Base-by-base conservation (phyloP, 1,139 yeast species). In the Trichomonascaceae sp. region DNA sequence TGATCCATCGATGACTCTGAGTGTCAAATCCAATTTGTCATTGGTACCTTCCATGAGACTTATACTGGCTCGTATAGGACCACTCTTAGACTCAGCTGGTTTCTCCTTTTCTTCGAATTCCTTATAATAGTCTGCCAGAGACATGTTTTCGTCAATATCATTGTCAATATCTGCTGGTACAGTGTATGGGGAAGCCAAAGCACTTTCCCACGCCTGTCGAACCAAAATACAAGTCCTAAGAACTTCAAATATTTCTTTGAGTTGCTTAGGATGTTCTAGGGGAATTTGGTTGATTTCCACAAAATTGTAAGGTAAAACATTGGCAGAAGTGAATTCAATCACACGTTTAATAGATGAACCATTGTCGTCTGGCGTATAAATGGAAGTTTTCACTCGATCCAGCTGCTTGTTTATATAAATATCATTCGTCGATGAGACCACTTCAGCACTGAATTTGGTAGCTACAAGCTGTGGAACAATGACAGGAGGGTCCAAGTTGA, bases 401-500 rank as follows among this genome's bases (percentile, higher is more conserved):
- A 39, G 17, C 32, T 50, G 52, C 18, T 27, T 12, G 39, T 50
- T 50, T 18, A 50, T 27, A n/a, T 19, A 36, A 20, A 24, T 50
- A 6, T 44, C 50, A 3, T 39, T 15, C 8, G 44, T n/a, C 36
- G 18, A n/a, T 3, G 43, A n/a, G 12, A 32, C 6, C 1, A 52
- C 19, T 4, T 50, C 53, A 9, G 69, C 69, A 18, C 60, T 51
- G 41, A 67, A 50, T 20, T 54, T 50, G 15, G 45, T 51, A 2
- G 71, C 71, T 41, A 60, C 15, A 3, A 41, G 44, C 15, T 18
- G 36, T n/a, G 70, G 66, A 9, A 69, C 50, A 3, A 59, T 47
- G 0, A 70, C 64, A 0, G 72, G 71, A 3, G 73, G 73, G 27
- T 62, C 66, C 8, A 70, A 61, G 19, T 60, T 53, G 27, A 70